Percentiles rank a stretch among this genome's conserved stretches.
These are phyloP conservation scores for Tricholoma sp. DNA, from an alignment of 768 basidiomycete species.

Conservation along the genomic window DNA sequence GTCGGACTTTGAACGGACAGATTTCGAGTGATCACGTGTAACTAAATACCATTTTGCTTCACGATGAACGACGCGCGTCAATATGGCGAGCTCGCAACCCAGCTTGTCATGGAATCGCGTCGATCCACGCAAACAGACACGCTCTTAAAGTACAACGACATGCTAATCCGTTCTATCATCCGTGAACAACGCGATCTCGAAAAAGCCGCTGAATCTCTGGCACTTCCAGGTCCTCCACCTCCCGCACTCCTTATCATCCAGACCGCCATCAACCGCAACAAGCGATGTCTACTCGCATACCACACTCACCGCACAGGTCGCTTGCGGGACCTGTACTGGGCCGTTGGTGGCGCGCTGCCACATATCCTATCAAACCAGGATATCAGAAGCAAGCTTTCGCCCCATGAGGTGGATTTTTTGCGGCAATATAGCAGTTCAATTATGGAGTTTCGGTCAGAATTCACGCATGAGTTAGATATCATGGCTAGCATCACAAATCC, in stretches of 20 bases:
- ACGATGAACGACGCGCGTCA: constrained; percentile 55
- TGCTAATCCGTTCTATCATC: constrained; percentile 77
- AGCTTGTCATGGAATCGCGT: constrained; percentile 82
- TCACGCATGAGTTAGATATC: constrained; percentile 83
- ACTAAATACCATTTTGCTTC: not conserved
- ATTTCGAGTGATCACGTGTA: not conserved
- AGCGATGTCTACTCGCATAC: constrained; percentile 93
- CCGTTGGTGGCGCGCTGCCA: constrained; percentile 79
- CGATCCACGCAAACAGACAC: constrained; percentile 80
- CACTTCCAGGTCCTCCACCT: constrained; percentile 35
- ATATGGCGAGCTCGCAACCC: constrained; percentile 81
- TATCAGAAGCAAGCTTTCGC: constrained; percentile 67
- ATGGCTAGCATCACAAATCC: constrained; percentile 77
- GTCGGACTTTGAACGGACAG: too few relatives aligned
- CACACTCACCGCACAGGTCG: constrained; percentile 82
- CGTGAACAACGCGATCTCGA: constrained; percentile 92
- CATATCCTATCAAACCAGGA: constrained; percentile 69
- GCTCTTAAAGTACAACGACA: constrained; percentile 88
- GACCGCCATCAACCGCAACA: constrained; percentile 87
- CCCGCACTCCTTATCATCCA: constrained; percentile 79
- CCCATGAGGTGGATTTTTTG: constrained; percentile 54
- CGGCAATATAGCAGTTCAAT: constrained; percentile 73
- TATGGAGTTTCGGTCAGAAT: constrained; percentile 80
- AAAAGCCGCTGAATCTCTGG: constrained; percentile 39
- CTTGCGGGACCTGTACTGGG: constrained; percentile 87